These are phyloP conservation scores for Fagus sylvatica DNA, from an alignment of 306 rosid genomes.

Conservation along the genomic window DNA sequence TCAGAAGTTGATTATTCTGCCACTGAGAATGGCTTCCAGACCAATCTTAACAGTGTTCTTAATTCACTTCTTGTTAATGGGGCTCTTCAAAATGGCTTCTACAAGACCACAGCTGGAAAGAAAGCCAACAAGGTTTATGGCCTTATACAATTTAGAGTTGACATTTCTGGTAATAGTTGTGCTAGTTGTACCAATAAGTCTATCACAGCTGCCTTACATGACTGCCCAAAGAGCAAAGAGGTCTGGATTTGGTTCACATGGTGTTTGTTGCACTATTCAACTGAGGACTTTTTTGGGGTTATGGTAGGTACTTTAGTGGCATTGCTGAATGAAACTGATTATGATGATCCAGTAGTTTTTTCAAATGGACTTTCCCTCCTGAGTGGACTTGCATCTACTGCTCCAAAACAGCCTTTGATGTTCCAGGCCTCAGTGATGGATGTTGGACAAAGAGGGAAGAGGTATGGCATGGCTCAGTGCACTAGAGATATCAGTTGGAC, in stretches of 20 bases:
- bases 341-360: slow-evolving; percentile 44
- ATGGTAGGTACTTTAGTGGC: slow-evolving; percentile 37
- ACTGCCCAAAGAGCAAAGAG: slow-evolving; percentile 42
- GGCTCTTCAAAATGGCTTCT: slow-evolving; percentile 42
- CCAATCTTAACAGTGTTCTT: slow-evolving; percentile 37
- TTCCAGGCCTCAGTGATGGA: slow-evolving; percentile 35
- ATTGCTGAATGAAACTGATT: slow-evolving; percentile 44
- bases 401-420: slow-evolving; percentile 35
- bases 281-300: slow-evolving; percentile 36
- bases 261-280: slow-evolving; percentile 56
- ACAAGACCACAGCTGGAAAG: slow-evolving; percentile 34
- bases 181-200: slow-evolving; percentile 39
- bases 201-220: slow-evolving; percentile 23
- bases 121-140: slow-evolving; percentile 42
- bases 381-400: slow-evolving; percentile 34
- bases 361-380: slow-evolving; percentile 43
- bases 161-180: slow-evolving; percentile 40
- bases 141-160: slow-evolving; percentile 52
- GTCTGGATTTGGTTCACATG: slow-evolving; percentile 48
- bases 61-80: slow-evolving; percentile 40
- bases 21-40: slow-evolving; percentile 32
- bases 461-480: slow-evolving; percentile 73
- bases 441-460: slow-evolving; percentile 41
- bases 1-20: slow-evolving; percentile 33
- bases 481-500: slow-evolving; percentile 45